Conservation (phyloP, 108 stramenopile species). For the Epipyxis sp. region DNA sequence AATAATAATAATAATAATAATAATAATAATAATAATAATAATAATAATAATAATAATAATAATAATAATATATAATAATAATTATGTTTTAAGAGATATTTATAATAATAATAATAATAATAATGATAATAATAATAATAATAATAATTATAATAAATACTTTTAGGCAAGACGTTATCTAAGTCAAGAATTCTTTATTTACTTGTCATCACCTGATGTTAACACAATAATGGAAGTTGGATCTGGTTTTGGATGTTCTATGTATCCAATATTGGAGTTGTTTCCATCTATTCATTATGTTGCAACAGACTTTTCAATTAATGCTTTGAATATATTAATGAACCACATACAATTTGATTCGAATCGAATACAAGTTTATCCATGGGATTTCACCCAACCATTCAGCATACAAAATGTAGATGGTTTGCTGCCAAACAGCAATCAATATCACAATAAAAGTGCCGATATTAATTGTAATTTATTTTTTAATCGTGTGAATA, state of each 20-base stretch:
- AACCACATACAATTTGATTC: not conserved
- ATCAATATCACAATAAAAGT: too few relatives aligned
- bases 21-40: too few relatives aligned
- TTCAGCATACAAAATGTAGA: not conserved
- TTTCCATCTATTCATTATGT: not conserved
- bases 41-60: too few relatives aligned
- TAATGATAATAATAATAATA: too few relatives aligned
- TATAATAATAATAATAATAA: not conserved
- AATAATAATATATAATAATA: too few relatives aligned
- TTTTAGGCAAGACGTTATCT: constrained; percentile 13
- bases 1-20: too few relatives aligned
- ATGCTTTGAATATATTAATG: constrained; percentile 3
- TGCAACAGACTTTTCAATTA: constrained; percentile 15
- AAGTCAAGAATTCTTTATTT: not conserved
- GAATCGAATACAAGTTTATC: not conserved
- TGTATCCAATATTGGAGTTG: not conserved
- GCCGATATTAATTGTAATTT: too few relatives aligned
- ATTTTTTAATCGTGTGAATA: not conserved
- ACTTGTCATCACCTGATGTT: not conserved
- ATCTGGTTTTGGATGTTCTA: constrained; percentile 19
- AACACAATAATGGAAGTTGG: constrained; percentile 9
- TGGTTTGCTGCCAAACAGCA: too few relatives aligned
- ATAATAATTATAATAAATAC: too few relatives aligned
- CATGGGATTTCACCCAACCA: constrained; percentile 21
- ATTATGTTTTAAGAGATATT: not conserved